Conservation (phyloP, 139 green algal genomes). For the Pseudopediastrum boryanum region DNA sequence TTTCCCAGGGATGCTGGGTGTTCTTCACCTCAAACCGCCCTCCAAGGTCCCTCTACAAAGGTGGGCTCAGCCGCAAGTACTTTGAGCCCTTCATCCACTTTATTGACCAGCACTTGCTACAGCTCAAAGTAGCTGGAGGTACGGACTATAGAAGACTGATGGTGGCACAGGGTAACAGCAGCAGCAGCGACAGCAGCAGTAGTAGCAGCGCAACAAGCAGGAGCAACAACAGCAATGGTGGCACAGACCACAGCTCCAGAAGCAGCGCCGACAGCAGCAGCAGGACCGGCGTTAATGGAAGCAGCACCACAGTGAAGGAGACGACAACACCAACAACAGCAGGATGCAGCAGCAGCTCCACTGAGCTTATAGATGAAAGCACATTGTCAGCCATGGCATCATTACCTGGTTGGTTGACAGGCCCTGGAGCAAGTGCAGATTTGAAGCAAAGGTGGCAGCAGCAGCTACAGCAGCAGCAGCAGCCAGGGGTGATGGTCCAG, state of each 20-base stretch:
- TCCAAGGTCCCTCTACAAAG: conserved; percentile 83
- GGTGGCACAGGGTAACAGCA: not conserved
- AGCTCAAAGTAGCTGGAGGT: conserved; percentile 8
- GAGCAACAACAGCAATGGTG: not conserved
- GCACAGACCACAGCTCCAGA: not conserved
- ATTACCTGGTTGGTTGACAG: not conserved
- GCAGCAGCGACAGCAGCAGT: not conserved
- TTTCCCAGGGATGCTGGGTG: conserved; percentile 57
- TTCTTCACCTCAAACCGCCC: conserved; percentile 75
- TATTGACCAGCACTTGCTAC: conserved; percentile 46
- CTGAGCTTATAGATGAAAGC: too few species aligned
- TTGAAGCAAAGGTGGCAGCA: not conserved
- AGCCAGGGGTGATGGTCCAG: not conserved
- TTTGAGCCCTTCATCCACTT: conserved; percentile 91
- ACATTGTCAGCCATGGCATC: not conserved
- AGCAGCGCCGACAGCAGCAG: not conserved
- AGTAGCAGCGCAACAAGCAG: not conserved
- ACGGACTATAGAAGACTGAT: conserved; percentile 4
- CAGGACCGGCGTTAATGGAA: not conserved
- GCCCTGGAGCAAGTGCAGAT: not conserved
- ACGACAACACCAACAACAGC: not conserved
- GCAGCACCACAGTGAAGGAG: not conserved
- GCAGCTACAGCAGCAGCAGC: conserved; percentile 14
- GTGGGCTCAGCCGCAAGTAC: conserved; percentile 84
- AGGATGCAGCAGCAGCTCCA: not conserved